A percentile compares a stretch with the other conserved stretches of the same genome.
Evolutionary conservation across 768 basidiomycete species (phyloP).

Genomic region (Boletus insuetus): DNA sequence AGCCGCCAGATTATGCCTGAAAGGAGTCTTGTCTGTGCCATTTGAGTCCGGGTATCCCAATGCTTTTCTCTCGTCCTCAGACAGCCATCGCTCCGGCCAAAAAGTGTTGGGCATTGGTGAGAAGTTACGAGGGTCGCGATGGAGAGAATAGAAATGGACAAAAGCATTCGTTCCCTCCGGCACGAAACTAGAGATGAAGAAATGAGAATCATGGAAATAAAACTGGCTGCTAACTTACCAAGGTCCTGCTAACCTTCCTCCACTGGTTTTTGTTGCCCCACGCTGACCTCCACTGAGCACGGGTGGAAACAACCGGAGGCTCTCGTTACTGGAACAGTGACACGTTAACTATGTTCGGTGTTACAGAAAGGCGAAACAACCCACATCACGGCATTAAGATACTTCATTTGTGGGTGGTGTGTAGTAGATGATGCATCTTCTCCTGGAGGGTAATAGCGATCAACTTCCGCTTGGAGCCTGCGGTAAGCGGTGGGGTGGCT

Average conservation of each 20-base stretch:
- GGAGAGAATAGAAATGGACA: constrained; percentile 42
- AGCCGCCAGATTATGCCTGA: constrained; percentile 35
- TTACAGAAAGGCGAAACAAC: constrained; percentile 7
- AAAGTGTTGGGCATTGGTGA: constrained; percentile 44
- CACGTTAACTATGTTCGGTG: constrained; percentile 6
- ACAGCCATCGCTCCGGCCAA: constrained; percentile 45
- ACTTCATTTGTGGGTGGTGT: constrained; percentile 31
- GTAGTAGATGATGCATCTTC: constrained; percentile 30
- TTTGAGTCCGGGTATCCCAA: constrained; percentile 26
- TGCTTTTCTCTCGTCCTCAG: constrained; percentile 22
- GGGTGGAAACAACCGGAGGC: constrained; percentile 48
- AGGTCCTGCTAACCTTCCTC: constrained; percentile 38
- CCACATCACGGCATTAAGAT: constrained; percentile 35
- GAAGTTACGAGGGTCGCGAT: constrained; percentile 47
- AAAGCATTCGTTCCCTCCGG: constrained; percentile 45
- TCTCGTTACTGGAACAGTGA: constrained; percentile 42
- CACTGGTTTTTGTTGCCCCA: constrained; percentile 33
- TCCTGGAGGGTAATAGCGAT: constrained; percentile 37
- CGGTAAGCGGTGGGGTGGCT: constrained; percentile 32
- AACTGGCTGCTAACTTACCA: constrained; percentile 31
- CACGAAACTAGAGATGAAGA: constrained; percentile 33
- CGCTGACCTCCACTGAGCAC: constrained; percentile 49
- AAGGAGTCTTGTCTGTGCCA: constrained; percentile 26
- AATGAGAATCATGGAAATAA: constrained; percentile 11
- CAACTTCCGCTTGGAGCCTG: constrained; percentile 40